Base-by-base conservation (phyloP, 192 early-diverging fungal genomes). In the Umbelopsis sp. region DNA sequence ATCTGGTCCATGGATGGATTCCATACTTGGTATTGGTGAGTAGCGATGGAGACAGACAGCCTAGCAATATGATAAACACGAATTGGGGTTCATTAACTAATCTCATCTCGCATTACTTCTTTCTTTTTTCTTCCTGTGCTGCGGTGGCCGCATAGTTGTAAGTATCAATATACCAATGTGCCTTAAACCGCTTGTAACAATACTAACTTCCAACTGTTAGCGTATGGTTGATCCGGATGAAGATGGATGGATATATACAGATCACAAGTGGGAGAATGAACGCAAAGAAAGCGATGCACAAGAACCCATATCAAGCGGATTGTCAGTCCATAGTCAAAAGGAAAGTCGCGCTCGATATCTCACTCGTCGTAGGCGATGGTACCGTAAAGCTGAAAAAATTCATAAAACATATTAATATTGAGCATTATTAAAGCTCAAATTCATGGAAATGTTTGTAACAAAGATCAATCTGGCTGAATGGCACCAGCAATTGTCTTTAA, bases 171-270 rank as follows among this genome's bases (percentile, higher is more conserved):
- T 2, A 9, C 2, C 47, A 16, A 7, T 1, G 16, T 0, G 4
- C 31, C 3, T 26, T n/a, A 62, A 36, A 12, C 0, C 1, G 2
- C 31, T 34, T 20, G 2, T 34, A 14, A 32, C 16, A 62, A 32
- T 14, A 36, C 26, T 20, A n/a, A 62, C 14, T 36, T n/a, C 14
- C 14, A 12, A 4, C 56, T 62, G 1, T 32, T 47, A 77, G 69
- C 45, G 36, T 31, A 44, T 71, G 56, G 67, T 78, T 38, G 74
- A 78, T 36, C 56, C 71, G 43, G 80, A 81, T 56, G 71, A 81
- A 32, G 69, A 72, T 21, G 80, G 80, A 20, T 81, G 80, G 80
- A 74, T 78, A 24, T 81, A 81, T 44, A 71, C 70, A 26, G 77
- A 78, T 49, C 73, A 81, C 41, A 45, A 65, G 45, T 81, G 80